Conservation (phyloP, 1,284 basidiomycete species). For the Tranzscheliella williamsii region DNA sequence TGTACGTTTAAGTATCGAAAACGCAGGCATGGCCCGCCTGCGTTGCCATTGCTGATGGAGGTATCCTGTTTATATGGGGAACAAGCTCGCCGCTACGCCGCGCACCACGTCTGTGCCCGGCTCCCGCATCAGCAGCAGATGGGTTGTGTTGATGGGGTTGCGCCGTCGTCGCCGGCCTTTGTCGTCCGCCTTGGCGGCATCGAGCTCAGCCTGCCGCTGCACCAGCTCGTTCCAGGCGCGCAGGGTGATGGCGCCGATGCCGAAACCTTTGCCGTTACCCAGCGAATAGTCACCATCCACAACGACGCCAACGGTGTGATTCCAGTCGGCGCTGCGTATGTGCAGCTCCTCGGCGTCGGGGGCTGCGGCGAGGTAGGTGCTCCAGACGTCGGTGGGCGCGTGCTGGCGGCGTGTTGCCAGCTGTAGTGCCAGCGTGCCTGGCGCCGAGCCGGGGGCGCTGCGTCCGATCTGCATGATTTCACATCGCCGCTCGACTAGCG, state of each 20-base stretch:
- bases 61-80: conserved; percentile 5
- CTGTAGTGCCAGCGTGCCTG: background rate
- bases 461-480: conserved; percentile 34
- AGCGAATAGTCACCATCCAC: conserved; percentile 49
- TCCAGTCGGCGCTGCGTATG: conserved; percentile 23
- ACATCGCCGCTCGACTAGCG: conserved; percentile 17
- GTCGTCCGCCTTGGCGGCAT: background rate
- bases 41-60: too few relatives aligned
- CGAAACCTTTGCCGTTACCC: conserved; percentile 34
- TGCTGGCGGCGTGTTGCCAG: background rate
- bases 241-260: conserved; percentile 22
- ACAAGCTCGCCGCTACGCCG: conserved; percentile 16
- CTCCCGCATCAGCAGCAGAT: conserved; percentile 28
- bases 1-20: too few relatives aligned
- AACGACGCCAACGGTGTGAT: conserved; percentile 35
- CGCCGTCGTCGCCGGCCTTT: conserved; percentile 11
- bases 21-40: too few relatives aligned
- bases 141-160: conserved; percentile 20
- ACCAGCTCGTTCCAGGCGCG: conserved; percentile 15
- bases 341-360: conserved; percentile 22
- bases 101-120: conserved; percentile 22
- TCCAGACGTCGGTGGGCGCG: conserved; percentile 4
- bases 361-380: conserved; percentile 2
- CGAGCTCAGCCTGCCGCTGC: conserved; percentile 13
- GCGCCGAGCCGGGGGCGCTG: conserved; percentile 6